These are phyloP conservation scores for Calonectria ilicicola DNA, from an alignment of 2,329 filamentous ascomycete genomes.

Conservation along the genomic window DNA sequence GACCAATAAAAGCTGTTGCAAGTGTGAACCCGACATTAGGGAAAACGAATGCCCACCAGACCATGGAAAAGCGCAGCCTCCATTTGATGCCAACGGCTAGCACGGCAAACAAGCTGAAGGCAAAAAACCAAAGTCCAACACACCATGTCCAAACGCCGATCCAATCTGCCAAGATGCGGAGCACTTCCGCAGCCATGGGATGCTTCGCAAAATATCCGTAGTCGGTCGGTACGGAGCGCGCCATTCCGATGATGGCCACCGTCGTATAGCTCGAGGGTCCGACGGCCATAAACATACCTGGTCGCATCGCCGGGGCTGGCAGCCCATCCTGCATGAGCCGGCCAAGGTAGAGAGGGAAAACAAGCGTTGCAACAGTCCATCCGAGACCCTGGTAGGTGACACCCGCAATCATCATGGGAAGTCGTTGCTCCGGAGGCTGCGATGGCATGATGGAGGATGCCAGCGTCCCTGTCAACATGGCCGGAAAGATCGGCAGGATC, in stretches of 20 bases:
- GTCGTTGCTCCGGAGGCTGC: conserved; percentile 38
- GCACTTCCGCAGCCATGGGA: conserved; percentile 37
- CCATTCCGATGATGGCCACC: conserved; percentile 43
- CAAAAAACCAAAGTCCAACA: conserved; percentile 43
- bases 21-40: conserved; percentile 43
- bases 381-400: conserved; percentile 43
- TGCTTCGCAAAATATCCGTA: conserved; percentile 43
- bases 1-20: conserved; percentile 38
- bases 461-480: conserved; percentile 43
- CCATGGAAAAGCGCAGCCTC: conserved; percentile 40
- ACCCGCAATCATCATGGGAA: conserved; percentile 42
- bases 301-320: conserved; percentile 41
- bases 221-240: conserved; percentile 33
- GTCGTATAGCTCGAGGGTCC: conserved; percentile 41
- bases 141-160: conserved; percentile 43
- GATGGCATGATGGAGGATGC: conserved; percentile 38
- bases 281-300: conserved; percentile 43
- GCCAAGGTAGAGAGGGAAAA: conserved; percentile 41
- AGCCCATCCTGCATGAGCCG: conserved; percentile 43
- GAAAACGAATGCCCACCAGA: conserved; percentile 45
- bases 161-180: conserved; percentile 41
- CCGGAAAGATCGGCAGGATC: conserved; percentile 46
- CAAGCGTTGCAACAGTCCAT: conserved; percentile 39
- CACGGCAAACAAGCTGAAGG: conserved; percentile 38
- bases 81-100: conserved; percentile 25